Evolutionary conservation across 306 rosid genomes (phyloP).

Genomic region (Mimosa bimucronata): DNA sequence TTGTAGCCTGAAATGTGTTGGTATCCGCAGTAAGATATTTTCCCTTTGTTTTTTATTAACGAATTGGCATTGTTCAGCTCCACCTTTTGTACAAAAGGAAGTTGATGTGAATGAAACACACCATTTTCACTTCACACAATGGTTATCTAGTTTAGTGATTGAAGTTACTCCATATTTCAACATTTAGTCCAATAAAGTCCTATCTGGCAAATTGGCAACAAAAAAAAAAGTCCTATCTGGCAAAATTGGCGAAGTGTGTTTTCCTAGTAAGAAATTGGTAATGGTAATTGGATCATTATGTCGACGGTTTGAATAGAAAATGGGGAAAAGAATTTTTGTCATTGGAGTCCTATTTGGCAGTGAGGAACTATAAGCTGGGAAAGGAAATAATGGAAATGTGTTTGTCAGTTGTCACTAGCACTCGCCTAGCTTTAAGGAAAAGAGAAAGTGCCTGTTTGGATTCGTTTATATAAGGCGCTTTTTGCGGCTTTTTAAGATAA

Average conservation of each 20-base stretch:
- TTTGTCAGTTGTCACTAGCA: too few species aligned
- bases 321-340: neutral
- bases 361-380: neutral
- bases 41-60: slow-evolving; percentile 15
- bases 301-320: neutral
- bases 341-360: neutral
- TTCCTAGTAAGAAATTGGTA: neutral
- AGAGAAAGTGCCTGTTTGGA: too few species aligned
- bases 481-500: too few species aligned
- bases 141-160: neutral
- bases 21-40: slow-evolving; percentile 3
- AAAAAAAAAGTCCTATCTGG: neutral
- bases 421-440: too few species aligned
- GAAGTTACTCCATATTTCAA: neutral
- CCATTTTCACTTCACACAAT: neutral
- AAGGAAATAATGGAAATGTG: neutral
- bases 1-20: slow-evolving; percentile 22
- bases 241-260: neutral
- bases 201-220: neutral
- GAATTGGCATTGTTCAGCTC: neutral
- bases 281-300: neutral
- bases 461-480: too few species aligned
- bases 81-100: slow-evolving; percentile 1
- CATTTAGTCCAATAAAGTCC: neutral
- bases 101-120: neutral